Evolutionary conservation across 139 green algal genomes (phyloP).

Genomic region (Coelastrella sp.): DNA sequence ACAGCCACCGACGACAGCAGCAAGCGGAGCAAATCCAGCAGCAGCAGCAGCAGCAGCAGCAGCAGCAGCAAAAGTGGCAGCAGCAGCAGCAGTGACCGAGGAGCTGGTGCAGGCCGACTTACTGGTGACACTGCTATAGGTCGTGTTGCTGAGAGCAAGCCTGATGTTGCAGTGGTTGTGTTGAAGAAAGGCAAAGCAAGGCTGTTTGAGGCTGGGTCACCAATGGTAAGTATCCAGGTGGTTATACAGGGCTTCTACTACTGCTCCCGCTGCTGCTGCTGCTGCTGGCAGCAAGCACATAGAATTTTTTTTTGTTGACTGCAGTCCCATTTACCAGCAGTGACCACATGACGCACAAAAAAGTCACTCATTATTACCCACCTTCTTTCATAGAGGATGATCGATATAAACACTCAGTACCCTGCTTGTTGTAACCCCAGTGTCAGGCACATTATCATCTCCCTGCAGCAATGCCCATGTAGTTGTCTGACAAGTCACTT

Average conservation of each 20-base stretch:
- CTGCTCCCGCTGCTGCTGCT: too few species aligned
- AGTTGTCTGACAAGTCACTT: not conserved
- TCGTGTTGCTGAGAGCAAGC: not conserved
- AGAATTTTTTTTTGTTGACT: too few species aligned
- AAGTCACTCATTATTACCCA: too few species aligned
- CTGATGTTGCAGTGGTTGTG: slow-evolving; percentile 53
- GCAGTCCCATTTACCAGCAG: too few species aligned
- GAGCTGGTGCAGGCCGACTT: not conserved
- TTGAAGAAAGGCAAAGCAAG: slow-evolving; percentile 79
- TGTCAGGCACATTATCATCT: too few species aligned
- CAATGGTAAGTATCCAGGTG: slow-evolving; percentile 46
- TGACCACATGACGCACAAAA: too few species aligned
- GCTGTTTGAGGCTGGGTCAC: slow-evolving; percentile 65
- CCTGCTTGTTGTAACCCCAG: too few species aligned
- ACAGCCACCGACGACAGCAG: slow-evolving; percentile 14
- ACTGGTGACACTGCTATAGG: slow-evolving; percentile 40
- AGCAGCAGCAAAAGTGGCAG: not conserved
- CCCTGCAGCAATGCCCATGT: too few species aligned
- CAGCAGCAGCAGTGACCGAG: not conserved
- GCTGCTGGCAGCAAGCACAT: too few species aligned
- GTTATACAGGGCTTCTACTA: too few species aligned
- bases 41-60: not conserved
- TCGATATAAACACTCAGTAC: too few species aligned
- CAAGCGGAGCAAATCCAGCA: not conserved
- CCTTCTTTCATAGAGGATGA: too few species aligned